A percentile compares a stretch with the other conserved stretches of the same genome.
Conservation (phyloP, 352 stramenopile genomes). For the Globisporangium echinulatum region DNA sequence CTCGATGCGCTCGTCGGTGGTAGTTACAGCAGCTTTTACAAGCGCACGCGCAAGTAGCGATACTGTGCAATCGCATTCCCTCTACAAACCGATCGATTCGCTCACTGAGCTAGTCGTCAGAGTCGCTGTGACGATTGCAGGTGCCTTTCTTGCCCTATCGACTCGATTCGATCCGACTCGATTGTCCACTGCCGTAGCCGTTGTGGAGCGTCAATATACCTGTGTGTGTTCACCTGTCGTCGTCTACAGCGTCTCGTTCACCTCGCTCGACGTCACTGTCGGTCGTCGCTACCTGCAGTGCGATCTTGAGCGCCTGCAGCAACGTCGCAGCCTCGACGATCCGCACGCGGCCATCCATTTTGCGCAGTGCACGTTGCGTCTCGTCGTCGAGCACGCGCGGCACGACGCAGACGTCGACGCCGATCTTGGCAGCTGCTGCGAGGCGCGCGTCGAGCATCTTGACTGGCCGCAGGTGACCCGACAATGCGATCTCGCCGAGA, state of each 20-base stretch:
- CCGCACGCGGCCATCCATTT: constrained; percentile 46
- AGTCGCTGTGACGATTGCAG: background rate
- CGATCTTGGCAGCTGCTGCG: constrained; percentile 75
- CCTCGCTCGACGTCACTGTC: too few species aligned
- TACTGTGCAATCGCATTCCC: background rate
- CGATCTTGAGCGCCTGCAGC: constrained; percentile 56
- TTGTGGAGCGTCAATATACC: background rate
- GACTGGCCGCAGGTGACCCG: constrained; percentile 66
- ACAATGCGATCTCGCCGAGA: constrained; percentile 75
- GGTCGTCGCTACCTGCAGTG: constrained; percentile 19
- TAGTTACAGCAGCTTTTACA: constrained; percentile 14
- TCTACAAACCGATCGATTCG: background rate
- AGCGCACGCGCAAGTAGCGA: constrained; percentile 15
- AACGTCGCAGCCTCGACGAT: constrained; percentile 65
- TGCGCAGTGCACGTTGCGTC: constrained; percentile 36
- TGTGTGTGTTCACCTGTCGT: background rate
- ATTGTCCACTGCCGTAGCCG: too few species aligned
- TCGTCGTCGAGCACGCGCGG: constrained; percentile 43
- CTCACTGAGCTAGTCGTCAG: background rate
- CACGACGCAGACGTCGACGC: constrained; percentile 65
- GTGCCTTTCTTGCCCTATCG: background rate
- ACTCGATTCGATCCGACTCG: too few species aligned
- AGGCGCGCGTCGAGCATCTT: constrained; percentile 82
- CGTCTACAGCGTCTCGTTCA: background rate
- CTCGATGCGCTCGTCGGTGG: constrained; percentile 51